Base-by-base conservation (phyloP, 2,329 filamentous ascomycete genomes). In the Neofusicoccum sp. region DNA sequence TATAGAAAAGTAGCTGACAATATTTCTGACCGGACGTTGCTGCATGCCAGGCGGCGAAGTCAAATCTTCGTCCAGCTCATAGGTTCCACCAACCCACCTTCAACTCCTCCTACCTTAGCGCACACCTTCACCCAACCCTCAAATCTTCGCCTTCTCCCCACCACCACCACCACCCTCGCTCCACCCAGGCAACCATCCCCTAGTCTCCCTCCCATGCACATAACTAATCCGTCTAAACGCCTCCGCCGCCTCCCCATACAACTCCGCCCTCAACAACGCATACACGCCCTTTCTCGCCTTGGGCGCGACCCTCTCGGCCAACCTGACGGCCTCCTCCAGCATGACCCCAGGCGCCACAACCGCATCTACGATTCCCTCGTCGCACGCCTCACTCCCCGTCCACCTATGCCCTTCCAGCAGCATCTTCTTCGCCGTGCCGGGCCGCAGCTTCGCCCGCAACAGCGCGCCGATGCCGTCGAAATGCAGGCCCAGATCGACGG, bases 401-500 rank as follows among this genome's bases (percentile, higher is more conserved):
- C 80, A 85, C 40, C 70, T 74, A 61, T 84, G 79, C 16, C 81
- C 82, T 66, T 84, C 82, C 3, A 84, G 73, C 31, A 84, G 68
- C 81, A 84, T 84, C 66, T 82, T 83, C 4, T 81, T 71, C 12
- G 82, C 81, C n/a, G 84, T 69, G 47, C 78, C 74, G 8, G 81
- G 80, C 0, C 70, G 74, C 2, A 84, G 74, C 65, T 84, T 84
- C 6, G 83, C 71, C 1, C 81, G 75, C 1, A 80, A 80, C 6
- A 84, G 72, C 3, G 76, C 72, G 3, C 82, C 82, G 49, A 84
- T 84, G 8, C 82, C 82, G 12, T 80, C 79, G 62, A 84, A 84
- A 64, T 84, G 80, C 30, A 84, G 70, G 4, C 82, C 82, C 1
- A 84, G 75, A 59, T 84, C 77, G 0, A 84, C 80, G 0, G 82